Evolutionary conservation across 495 filamentous ascomycete genomes (phyloP).

Genomic region (Saxispiralis lemnorum): DNA sequence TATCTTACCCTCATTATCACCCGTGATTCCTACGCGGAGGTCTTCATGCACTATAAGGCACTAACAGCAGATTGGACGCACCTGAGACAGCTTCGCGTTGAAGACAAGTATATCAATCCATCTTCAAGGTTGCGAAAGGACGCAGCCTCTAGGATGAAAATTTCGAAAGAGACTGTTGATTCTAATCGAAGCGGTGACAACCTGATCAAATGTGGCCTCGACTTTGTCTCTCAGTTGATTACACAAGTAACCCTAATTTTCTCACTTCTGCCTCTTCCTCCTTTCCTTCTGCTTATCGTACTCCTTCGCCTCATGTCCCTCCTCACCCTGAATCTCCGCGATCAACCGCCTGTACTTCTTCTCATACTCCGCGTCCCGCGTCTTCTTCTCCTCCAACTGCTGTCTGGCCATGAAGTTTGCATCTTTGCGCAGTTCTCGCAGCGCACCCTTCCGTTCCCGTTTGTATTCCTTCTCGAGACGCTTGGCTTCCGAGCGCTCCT

Average conservation of each 20-base stretch:
- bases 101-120: too few relatives aligned
- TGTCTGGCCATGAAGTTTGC: slow-evolving; percentile 79
- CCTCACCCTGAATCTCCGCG: slow-evolving; percentile 87
- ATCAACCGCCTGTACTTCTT: slow-evolving; percentile 82
- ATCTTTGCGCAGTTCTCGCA: slow-evolving; percentile 88
- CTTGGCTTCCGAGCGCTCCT: slow-evolving; percentile 61
- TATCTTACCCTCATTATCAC: too few relatives aligned
- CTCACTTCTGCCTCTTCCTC: slow-evolving; percentile 42
- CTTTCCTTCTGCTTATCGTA: slow-evolving; percentile 73
- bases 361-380: slow-evolving; percentile 67
- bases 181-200: too few relatives aligned
- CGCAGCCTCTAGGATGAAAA: too few relatives aligned
- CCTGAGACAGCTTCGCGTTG: too few relatives aligned
- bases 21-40: too few relatives aligned
- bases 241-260: not conserved
- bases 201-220: too few relatives aligned
- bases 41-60: too few relatives aligned
- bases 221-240: too few relatives aligned
- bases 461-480: slow-evolving; percentile 81
- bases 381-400: slow-evolving; percentile 78
- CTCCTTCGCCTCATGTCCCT: slow-evolving; percentile 65
- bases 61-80: too few relatives aligned
- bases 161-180: too few relatives aligned
- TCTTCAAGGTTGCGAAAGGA: too few relatives aligned
- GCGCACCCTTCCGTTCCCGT: slow-evolving; percentile 83